Evolutionary conservation across 2,329 filamentous ascomycete species (phyloP).

Genomic region (Colletotrichum sp.): DNA sequence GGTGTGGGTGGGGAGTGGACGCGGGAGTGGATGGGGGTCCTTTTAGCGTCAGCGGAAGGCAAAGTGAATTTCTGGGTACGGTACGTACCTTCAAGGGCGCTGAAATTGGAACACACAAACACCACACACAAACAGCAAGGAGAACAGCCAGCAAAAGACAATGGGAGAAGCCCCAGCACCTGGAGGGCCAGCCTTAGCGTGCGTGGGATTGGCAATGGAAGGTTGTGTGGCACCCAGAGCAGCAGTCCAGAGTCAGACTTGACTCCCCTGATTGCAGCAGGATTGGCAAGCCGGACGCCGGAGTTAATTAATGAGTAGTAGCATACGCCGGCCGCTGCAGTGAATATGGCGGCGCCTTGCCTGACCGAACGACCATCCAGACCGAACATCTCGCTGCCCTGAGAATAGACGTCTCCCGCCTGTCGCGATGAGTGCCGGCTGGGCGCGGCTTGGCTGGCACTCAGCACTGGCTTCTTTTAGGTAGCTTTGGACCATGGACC

Average conservation of each 20-base stretch:
- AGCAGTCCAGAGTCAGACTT: background rate
- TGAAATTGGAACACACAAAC: background rate
- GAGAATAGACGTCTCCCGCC: background rate
- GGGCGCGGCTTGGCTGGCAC: background rate
- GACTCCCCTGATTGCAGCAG: conserved; percentile 16
- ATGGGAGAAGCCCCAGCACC: background rate
- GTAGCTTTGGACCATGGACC: background rate
- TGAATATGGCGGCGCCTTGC: background rate
- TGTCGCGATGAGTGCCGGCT: background rate
- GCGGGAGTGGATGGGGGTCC: background rate
- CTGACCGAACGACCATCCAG: background rate
- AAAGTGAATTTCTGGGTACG: background rate
- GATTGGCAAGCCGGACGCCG: background rate
- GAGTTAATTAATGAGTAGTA: background rate
- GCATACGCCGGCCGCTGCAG: background rate
- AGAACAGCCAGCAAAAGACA: background rate
- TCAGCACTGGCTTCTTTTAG: background rate
- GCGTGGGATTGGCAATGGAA: background rate
- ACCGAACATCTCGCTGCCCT: background rate
- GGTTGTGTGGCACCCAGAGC: background rate
- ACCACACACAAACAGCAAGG: background rate
- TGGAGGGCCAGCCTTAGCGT: background rate
- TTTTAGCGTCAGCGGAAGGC: background rate
- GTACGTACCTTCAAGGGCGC: background rate
- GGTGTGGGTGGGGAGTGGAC: background rate